Percentiles rank a stretch among this genome's conserved stretches.
phyloP scores from a whole-genome alignment of 306 rosid genomes.

The Begonia masoniana region DNA sequence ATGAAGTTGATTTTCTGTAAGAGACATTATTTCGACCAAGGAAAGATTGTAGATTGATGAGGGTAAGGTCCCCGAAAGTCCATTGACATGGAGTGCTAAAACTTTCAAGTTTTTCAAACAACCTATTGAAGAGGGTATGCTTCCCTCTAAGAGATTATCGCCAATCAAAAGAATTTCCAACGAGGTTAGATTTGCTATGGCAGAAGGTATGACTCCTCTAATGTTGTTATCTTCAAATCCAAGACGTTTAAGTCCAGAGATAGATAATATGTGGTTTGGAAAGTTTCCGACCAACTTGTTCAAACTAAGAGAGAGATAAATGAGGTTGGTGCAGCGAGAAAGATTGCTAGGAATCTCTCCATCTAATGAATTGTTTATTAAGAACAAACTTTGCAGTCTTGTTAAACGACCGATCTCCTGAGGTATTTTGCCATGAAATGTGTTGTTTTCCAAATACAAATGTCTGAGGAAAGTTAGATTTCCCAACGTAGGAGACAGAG shows the following conservation, averaged over 20 bases:
- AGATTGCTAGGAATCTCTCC: too few relatives aligned
- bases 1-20: background rate
- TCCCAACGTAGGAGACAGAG: conserved; percentile 4
- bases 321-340: conserved; percentile 14
- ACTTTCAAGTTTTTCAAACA: too few relatives aligned
- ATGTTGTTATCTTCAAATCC: conserved; percentile 16
- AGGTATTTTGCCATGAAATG: conserved; percentile 30
- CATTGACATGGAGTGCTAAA: too few relatives aligned
- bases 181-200: conserved; percentile 47
- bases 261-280: too few relatives aligned
- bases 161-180: conserved; percentile 40
- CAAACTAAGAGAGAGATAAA: conserved; percentile 10
- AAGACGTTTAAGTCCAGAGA: too few relatives aligned
- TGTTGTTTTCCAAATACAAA: background rate
- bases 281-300: too few relatives aligned
- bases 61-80: too few relatives aligned
- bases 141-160: conserved; percentile 43
- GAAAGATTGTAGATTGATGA: too few relatives aligned
- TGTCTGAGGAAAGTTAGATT: background rate
- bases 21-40: conserved; percentile 9
- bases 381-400: background rate
- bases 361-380: too few relatives aligned
- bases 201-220: conserved; percentile 33
- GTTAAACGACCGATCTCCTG: conserved; percentile 5
- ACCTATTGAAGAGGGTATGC: too few relatives aligned